A percentile compares a stretch with the other conserved stretches of the same genome.
These are phyloP conservation scores for Psilocybe cyanescens DNA, from an alignment of 768 basidiomycete genomes.

Conservation along the genomic window DNA sequence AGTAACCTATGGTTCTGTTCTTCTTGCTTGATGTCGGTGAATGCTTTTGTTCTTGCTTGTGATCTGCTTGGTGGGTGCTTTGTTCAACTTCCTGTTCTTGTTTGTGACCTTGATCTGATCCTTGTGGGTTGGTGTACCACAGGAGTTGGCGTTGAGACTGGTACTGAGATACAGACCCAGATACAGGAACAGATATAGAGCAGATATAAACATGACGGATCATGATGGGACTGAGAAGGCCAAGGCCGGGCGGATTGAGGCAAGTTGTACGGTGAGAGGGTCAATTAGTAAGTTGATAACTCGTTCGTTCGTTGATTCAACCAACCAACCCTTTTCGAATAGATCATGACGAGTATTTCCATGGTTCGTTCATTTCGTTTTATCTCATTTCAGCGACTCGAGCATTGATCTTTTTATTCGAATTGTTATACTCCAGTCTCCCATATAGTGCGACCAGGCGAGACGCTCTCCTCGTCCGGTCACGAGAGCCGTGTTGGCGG, in stretches of 20 bases:
- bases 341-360: constrained; percentile 65
- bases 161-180: too few species aligned
- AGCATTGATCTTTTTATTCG: background rate
- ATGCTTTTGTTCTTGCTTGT: too few species aligned
- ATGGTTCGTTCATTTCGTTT: constrained; percentile 37
- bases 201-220: too few species aligned
- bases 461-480: constrained; percentile 58
- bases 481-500: constrained; percentile 58
- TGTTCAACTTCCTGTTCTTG: too few species aligned
- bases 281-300: constrained; percentile 43
- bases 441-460: constrained; percentile 56
- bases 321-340: background rate
- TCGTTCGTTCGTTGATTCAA: background rate
- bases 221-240: too few species aligned
- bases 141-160: too few species aligned
- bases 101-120: too few species aligned
- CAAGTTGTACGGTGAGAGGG: constrained; percentile 45
- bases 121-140: too few species aligned
- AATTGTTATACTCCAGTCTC: constrained; percentile 38
- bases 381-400: background rate
- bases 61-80: too few species aligned
- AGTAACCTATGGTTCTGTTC: too few species aligned
- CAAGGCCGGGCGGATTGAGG: background rate
- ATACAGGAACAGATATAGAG: too few species aligned
- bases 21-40: too few species aligned